Evolutionary conservation across 2,329 filamentous ascomycete genomes (phyloP), one percentile per base, ranked within the genome.

Genomic region (Nigrospora oryzae): DNA sequence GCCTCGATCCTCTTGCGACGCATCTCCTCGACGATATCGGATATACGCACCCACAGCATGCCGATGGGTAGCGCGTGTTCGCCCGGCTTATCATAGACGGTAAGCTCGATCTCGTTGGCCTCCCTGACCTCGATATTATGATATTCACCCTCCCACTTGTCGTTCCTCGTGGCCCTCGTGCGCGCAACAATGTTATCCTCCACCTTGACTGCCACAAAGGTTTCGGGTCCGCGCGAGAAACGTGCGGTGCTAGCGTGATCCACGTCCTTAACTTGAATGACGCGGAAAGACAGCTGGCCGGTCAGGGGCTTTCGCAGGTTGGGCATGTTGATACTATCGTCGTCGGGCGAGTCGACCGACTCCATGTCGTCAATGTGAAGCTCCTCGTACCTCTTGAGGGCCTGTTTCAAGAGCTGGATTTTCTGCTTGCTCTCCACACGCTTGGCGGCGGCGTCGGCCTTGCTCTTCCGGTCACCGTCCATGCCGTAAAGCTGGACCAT

Each of bases 401-500:
- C 90, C 69, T 97, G 90, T 69, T 94, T 95, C 53, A 98, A 72
- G 51, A 98, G 76, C 57, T 95, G 83, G 40, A 98, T 96, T 71
- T 98, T 98, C 66, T 97, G 91, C 64, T 90, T 95, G 69, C 91
- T 97, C 69, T 98, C 93, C 49, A 95, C 84, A 46, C 86, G 80
- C 59, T 89, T 82, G 41, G 84, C 87, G 56, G 95, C 89, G 36
- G 93, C 93, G 65, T 98, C 93, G 46, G 86, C 83, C 63, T 86
- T 88, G 69, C 91, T 97, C 73, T 95, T 96, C 56, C 90, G 83
- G 62, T 98, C 93, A 30, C 93, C 91, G 64, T 97, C 93, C 77
- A 97, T 93, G 62, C 93, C 84, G 62, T 98, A 98, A 33, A 98
- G 74, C 63, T 93, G 89, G 39, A 96, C 88, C 93, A 98, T 97